Evolutionary conservation across 1,284 basidiomycete genomes (phyloP).

Genomic region (Leccinum fallax): DNA sequence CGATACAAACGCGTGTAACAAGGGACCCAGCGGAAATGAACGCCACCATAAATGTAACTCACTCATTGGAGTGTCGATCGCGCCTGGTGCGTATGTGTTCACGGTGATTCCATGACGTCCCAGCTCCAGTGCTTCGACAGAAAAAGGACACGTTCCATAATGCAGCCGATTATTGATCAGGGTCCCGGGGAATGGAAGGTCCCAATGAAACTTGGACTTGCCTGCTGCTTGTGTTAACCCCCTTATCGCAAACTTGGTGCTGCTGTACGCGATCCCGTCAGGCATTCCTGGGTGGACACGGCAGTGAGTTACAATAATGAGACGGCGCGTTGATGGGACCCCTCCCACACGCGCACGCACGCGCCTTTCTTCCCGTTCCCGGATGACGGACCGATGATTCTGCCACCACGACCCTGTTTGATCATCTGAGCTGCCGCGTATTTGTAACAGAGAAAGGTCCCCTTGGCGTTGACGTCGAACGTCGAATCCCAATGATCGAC

Average conservation of each 20-base stretch:
- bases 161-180: neutral
- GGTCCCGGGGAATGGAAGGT: neutral
- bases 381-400: slow-evolving; percentile 35
- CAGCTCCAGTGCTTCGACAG: slow-evolving; percentile 30
- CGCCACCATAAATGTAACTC: neutral
- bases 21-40: slow-evolving; percentile 1
- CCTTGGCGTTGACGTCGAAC: slow-evolving; percentile 29
- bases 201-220: neutral
- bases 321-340: neutral
- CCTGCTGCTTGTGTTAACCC: slow-evolving; percentile 20
- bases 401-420: slow-evolving; percentile 18
- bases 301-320: neutral
- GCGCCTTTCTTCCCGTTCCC: slow-evolving; percentile 24
- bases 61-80: slow-evolving; percentile 13
- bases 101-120: slow-evolving; percentile 20
- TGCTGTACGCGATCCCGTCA: slow-evolving; percentile 16
- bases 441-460: slow-evolving; percentile 22
- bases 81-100: slow-evolving; percentile 16
- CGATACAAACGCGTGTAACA: neutral
- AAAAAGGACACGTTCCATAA: neutral
- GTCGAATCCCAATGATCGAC: slow-evolving; percentile 23
- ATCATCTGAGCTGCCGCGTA: slow-evolving; percentile 32
- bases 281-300: neutral
- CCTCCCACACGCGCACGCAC: neutral
- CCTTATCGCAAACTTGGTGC: slow-evolving; percentile 28